Percentiles rank a stretch among this genome's conserved stretches.
Evolutionary conservation across 345 rosid genomes (phyloP).

Genomic region (Brassica cretica): DNA sequence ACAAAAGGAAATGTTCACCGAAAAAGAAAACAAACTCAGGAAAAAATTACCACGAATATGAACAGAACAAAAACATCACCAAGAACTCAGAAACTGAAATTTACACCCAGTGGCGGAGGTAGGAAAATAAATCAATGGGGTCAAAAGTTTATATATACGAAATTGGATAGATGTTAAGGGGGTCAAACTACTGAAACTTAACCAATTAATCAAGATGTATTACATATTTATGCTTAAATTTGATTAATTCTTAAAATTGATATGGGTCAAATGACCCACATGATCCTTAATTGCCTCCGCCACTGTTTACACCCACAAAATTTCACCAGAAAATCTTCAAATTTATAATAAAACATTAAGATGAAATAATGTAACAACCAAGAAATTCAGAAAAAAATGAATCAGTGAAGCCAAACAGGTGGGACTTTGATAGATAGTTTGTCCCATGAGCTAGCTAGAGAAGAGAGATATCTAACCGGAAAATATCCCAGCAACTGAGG

Average conservation of each 20-base stretch:
- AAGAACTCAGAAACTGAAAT: background rate
- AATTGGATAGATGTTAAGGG: too few relatives aligned
- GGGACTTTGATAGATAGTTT: background rate
- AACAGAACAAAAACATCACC: background rate
- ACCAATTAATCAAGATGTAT: too few relatives aligned
- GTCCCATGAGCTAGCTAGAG: background rate
- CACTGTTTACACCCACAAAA: background rate
- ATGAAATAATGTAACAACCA: background rate
- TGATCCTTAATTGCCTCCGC: too few relatives aligned
- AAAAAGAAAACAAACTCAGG: background rate
- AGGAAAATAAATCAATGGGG: too few relatives aligned
- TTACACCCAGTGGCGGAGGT: background rate
- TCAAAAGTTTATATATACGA: too few relatives aligned
- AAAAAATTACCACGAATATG: background rate
- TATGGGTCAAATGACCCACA: too few relatives aligned
- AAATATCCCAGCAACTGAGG: conserved; percentile 90
- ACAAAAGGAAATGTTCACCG: background rate
- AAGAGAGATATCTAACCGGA: conserved; percentile 57
- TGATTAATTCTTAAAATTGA: too few relatives aligned
- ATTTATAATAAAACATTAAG: background rate
- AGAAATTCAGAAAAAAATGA: background rate
- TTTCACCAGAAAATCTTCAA: background rate
- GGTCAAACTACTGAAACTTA: too few relatives aligned
- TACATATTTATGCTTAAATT: too few relatives aligned
- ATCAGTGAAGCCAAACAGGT: background rate